These are phyloP conservation scores for Dioscorea cayenensis DNA, from an alignment of 116 monocot genomes.

Conservation along the genomic window DNA sequence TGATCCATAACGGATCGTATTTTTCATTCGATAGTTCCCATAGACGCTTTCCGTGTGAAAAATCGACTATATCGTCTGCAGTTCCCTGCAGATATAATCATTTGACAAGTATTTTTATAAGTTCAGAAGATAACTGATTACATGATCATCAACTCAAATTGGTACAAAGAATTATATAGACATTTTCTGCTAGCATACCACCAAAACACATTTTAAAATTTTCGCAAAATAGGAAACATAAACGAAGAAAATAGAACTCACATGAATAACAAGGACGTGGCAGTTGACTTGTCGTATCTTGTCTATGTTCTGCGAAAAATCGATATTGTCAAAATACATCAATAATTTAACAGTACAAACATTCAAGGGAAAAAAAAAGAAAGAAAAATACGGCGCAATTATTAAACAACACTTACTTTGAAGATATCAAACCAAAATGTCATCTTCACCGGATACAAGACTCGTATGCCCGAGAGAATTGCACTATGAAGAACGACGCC, in stretches of 20 bases:
- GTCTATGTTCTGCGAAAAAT: constrained; percentile 84
- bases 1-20: constrained; percentile 87
- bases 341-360: not conserved
- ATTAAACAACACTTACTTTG: constrained; percentile 42
- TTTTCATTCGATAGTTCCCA: constrained; percentile 89
- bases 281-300: constrained; percentile 81
- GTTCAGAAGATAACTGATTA: no score
- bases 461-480: constrained; percentile 90
- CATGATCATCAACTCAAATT: no score
- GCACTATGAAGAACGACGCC: constrained; percentile 92
- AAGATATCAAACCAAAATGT: constrained; percentile 98
- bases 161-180: no score
- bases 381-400: not conserved
- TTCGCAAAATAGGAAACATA: not conserved
- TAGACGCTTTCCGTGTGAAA: constrained; percentile 80
- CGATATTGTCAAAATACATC: not conserved
- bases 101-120: not conserved
- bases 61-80: constrained; percentile 83
- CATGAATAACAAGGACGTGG: constrained; percentile 96
- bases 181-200: no score
- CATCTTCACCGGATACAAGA: constrained; percentile 85
- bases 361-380: not conserved
- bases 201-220: not conserved
- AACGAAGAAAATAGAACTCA: constrained; percentile 28
- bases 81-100: constrained; percentile 51